These are phyloP conservation scores for Trichophyton rubrum DNA, from an alignment of 2,329 filamentous ascomycete species.

Conservation along the genomic window DNA sequence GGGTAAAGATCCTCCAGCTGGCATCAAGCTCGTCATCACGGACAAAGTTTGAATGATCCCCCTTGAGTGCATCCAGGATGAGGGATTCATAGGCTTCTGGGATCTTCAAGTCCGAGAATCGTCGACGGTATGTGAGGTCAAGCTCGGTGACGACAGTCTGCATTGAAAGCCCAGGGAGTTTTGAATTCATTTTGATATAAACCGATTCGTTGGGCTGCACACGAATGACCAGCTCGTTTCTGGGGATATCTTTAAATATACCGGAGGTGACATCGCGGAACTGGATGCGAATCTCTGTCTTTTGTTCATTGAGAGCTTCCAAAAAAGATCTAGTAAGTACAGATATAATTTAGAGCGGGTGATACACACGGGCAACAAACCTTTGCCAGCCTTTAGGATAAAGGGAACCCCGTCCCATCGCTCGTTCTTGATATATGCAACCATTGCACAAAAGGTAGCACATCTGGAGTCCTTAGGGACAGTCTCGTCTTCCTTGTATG, in stretches of 20 bases:
- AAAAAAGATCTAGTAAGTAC: not conserved
- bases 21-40: slow-evolving; percentile 93
- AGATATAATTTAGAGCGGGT: not conserved
- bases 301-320: slow-evolving; percentile 87
- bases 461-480: slow-evolving; percentile 95
- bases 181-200: slow-evolving; percentile 99
- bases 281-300: slow-evolving; percentile 97
- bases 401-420: slow-evolving; percentile 98
- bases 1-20: slow-evolving; percentile 97
- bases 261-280: slow-evolving; percentile 99
- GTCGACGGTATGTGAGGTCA: slow-evolving; percentile 91
- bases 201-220: slow-evolving; percentile 99
- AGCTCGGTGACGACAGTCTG: slow-evolving; percentile 98
- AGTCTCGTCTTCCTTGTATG: slow-evolving; percentile 97
- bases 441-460: slow-evolving; percentile 94
- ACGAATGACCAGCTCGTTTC: slow-evolving; percentile 97
- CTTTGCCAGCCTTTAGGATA: slow-evolving; percentile 97
- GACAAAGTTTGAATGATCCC: slow-evolving; percentile 98
- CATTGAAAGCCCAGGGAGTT: slow-evolving; percentile 96
- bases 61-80: slow-evolving; percentile 94
- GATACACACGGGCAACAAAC: slow-evolving; percentile 19
- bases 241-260: slow-evolving; percentile 99
- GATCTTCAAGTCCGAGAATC: slow-evolving; percentile 98
- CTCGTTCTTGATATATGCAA: slow-evolving; percentile 99
- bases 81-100: slow-evolving; percentile 97